These are phyloP conservation scores for Cucurbita pepo DNA, from an alignment of 306 rosid species.

Conservation along the genomic window DNA sequence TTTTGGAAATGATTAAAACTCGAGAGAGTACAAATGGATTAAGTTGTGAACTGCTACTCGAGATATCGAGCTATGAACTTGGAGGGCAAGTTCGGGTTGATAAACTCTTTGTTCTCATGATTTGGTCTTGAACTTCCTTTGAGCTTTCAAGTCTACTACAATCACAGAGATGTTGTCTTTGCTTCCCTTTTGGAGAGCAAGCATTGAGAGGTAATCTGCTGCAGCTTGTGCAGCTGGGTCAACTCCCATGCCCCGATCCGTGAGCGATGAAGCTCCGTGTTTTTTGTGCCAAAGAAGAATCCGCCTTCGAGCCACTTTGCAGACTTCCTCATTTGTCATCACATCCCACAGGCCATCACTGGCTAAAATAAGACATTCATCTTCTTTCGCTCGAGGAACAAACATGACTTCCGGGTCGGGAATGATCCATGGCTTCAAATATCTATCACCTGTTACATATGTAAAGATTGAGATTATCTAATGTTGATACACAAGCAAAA, in stretches of 20 bases:
- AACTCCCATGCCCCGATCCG: conserved; percentile 20
- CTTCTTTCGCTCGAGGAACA: conserved; percentile 34
- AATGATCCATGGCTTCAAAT: conserved; percentile 46
- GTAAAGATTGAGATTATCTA: neutral
- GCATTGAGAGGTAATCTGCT: conserved; percentile 28
- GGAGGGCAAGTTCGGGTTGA: neutral
- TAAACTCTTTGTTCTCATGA: neutral
- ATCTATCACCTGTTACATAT: conserved; percentile 30
- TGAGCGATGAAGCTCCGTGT: conserved; percentile 18
- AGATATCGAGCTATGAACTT: neutral
- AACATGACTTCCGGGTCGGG: conserved; percentile 44
- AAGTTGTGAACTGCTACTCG: neutral
- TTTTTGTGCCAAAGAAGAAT: conserved; percentile 43
- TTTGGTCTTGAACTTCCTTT: conserved; percentile 17
- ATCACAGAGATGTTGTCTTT: conserved; percentile 22
- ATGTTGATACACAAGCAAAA: neutral
- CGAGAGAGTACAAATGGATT: neutral
- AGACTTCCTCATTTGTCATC: conserved; percentile 38
- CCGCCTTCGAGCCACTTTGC: conserved; percentile 35
- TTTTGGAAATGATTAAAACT: neutral
- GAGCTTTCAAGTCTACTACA: conserved; percentile 22
- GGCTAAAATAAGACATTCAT: conserved; percentile 39
- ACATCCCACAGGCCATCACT: conserved; percentile 60
- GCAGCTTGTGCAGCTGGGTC: conserved; percentile 53
- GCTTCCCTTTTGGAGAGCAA: conserved; percentile 44